Evolutionary conservation across 139 green algal genomes (phyloP).

Genomic region (Astrephomene gubernaculifera): DNA sequence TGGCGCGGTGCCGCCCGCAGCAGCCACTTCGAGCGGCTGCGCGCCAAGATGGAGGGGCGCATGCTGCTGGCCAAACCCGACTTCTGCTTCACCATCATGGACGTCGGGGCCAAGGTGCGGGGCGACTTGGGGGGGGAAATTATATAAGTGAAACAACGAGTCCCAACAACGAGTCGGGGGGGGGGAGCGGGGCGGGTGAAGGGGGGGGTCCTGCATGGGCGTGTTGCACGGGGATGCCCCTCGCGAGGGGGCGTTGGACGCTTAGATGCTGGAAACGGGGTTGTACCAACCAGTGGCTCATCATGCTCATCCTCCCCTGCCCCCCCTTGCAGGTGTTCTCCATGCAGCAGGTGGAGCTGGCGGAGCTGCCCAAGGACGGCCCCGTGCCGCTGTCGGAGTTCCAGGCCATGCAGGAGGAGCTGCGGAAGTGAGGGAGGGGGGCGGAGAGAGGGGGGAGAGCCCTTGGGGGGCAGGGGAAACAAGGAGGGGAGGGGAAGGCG

Average conservation of each 20-base stretch:
- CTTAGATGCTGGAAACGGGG: too few species aligned
- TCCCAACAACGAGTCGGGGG: too few species aligned
- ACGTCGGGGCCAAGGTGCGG: conserved; percentile 55
- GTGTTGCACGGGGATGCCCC: too few species aligned
- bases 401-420: conserved; percentile 43
- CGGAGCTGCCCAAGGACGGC: conserved; percentile 14
- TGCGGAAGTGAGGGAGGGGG: conserved; percentile 35
- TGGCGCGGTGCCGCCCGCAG: conserved; percentile 56
- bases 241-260: too few species aligned
- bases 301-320: too few species aligned
- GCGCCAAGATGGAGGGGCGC: conserved; percentile 56
- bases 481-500: too few species aligned
- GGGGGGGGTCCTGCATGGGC: too few species aligned
- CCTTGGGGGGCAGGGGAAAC: too few species aligned
- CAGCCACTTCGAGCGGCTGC: conserved; percentile 51
- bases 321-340: conserved; percentile 6
- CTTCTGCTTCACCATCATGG: conserved; percentile 69
- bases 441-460: background rate
- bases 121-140: too few species aligned
- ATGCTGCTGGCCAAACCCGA: conserved; percentile 68
- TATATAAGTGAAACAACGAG: too few species aligned
- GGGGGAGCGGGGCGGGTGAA: too few species aligned
- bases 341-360: conserved; percentile 26
- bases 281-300: too few species aligned
- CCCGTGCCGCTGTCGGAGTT: conserved; percentile 45